Evolutionary conservation across 2,329 filamentous ascomycete species (phyloP).

Genomic region (Penicillium polonicum): DNA sequence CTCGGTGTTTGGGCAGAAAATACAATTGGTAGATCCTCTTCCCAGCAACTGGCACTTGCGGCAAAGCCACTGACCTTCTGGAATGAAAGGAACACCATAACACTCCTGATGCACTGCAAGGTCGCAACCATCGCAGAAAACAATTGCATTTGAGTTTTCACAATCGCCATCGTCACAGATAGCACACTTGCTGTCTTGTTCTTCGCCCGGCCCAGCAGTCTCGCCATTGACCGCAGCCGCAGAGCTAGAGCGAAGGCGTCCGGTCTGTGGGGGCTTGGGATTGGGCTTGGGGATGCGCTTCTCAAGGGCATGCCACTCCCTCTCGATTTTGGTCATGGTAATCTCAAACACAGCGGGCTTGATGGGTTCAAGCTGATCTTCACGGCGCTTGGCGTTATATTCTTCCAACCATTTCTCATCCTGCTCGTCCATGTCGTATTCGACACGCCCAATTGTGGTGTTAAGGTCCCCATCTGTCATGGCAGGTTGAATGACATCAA

Average conservation of each 20-base stretch:
- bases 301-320: conserved; percentile 95
- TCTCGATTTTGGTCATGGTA: conserved; percentile 97
- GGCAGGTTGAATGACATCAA: conserved; percentile 54
- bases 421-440: conserved; percentile 99
- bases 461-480: conserved; percentile 61
- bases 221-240: conserved; percentile 95
- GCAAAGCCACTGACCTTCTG: conserved; percentile 97
- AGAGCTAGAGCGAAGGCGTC: conserved; percentile 87
- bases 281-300: conserved; percentile 97
- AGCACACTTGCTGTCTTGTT: conserved; percentile 94
- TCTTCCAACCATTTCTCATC: conserved; percentile 93
- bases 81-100: conserved; percentile 97
- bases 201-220: conserved; percentile 74
- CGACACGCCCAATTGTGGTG: conserved; percentile 71
- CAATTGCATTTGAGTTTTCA: conserved; percentile 98
- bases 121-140: conserved; percentile 98
- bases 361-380: conserved; percentile 73
- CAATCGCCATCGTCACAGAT: conserved; percentile 99
- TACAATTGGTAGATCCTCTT: conserved; percentile 87
- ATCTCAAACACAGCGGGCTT: conserved; percentile 95
- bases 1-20: conserved; percentile 97
- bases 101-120: conserved; percentile 97
- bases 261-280: conserved; percentile 91
- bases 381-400: conserved; percentile 74
- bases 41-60: conserved; percentile 95